Evolutionary conservation across 352 stramenopile genomes (phyloP), one percentile per base, ranked within the genome.

Genomic region (Saprolegnia parasitica): DNA sequence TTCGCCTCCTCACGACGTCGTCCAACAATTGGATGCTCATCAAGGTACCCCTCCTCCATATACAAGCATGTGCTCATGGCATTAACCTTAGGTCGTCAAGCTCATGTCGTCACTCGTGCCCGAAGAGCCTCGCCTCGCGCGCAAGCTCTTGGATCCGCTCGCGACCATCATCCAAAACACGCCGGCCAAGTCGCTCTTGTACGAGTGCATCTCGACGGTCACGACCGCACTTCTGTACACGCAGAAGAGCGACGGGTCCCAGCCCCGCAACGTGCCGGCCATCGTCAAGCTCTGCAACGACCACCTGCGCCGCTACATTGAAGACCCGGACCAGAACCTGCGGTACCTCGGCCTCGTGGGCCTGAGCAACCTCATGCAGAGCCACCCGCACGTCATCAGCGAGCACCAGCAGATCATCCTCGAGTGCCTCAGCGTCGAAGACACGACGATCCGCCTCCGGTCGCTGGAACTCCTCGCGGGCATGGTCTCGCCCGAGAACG

Each of bases 21-120:
- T 97, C 88, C 68, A 99, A 99, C 81, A 99, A 99, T 80, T 99
- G 97, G 97, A 99, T 99, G 96, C 89, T 99, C 62, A 99, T 99
- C 83, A 99, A 99, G 80, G 74, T 71, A 29, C 15, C 24, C 9
- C 16, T 47, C 68, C 9, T 70, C 8, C 26, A 29, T 55, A 29
- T 56, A 47, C 35, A 42, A 29, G n/a, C 52, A 23, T 49, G 40
- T 55, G 18, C 13, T 23, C 46, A 50, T 71, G 40, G n/a, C n/a
- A n/a, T n/a, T n/a, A n/a, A n/a, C 18, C 9, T n/a, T 62, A 76
- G 74, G 96, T 99, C 9, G 97, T 99, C 57, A 99, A 99, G 81
- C 87, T 99, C 49, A 79, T 99, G 70, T 95, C 94, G 29, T 96
- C 90, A 32, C 79, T 99, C 16, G 96, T 99, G 40, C 89, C 96